A percentile compares a stretch with the other conserved stretches of the same genome.
phyloP scores from a whole-genome alignment of 2,329 filamentous ascomycete genomes.

The Cercospora sp. region DNA sequence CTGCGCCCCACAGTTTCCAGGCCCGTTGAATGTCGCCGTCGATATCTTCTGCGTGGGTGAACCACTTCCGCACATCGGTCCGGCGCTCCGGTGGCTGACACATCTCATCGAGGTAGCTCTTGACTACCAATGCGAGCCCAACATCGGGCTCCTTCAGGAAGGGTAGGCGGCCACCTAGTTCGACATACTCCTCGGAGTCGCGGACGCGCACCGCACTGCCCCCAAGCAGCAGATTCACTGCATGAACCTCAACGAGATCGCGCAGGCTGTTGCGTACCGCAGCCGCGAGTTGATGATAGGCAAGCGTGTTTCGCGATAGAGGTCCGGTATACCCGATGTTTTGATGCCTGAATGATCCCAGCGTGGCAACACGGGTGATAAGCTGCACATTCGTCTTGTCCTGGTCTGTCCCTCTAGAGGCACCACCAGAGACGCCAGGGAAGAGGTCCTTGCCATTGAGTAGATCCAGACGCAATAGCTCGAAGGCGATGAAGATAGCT shows the following conservation, averaged over 20 bases:
- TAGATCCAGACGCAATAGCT: constrained; percentile 76
- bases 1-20: constrained; percentile 66
- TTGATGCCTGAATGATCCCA: constrained; percentile 79
- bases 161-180: constrained; percentile 66
- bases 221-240: constrained; percentile 76
- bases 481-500: constrained; percentile 77
- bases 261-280: constrained; percentile 76
- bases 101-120: constrained; percentile 75
- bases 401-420: constrained; percentile 60
- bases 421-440: constrained; percentile 56
- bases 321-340: constrained; percentile 91
- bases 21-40: constrained; percentile 59
- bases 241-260: constrained; percentile 79
- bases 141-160: constrained; percentile 71
- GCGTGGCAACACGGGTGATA: constrained; percentile 80
- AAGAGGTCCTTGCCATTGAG: constrained; percentile 71
- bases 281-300: constrained; percentile 79
- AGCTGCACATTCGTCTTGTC: constrained; percentile 78
- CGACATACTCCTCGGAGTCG: constrained; percentile 52
- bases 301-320: constrained; percentile 82
- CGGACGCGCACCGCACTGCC: constrained; percentile 68
- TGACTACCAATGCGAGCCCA: constrained; percentile 74
- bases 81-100: constrained; percentile 54
- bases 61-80: constrained; percentile 58
- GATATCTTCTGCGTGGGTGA: constrained; percentile 61